Percentiles rank a stretch among this genome's conserved stretches.
Evolutionary conservation across 1,284 basidiomycete genomes (phyloP).

Genomic region (Leccinum variabile): DNA sequence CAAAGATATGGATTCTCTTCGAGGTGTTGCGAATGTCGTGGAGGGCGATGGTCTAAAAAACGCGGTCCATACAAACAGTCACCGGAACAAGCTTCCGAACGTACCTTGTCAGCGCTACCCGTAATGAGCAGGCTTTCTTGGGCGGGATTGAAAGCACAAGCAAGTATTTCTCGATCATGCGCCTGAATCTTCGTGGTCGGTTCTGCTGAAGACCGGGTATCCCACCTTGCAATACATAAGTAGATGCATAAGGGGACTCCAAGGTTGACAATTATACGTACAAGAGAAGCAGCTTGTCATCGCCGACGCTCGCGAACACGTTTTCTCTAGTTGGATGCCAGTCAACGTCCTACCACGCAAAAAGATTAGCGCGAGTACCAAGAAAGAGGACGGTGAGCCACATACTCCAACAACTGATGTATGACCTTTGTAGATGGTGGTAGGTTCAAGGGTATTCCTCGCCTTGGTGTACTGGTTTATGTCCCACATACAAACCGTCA

Average conservation of each 20-base stretch:
- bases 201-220: constrained; percentile 75
- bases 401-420: constrained; percentile 86
- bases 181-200: constrained; percentile 79
- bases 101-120: constrained; percentile 90
- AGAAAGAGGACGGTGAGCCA: constrained; percentile 14
- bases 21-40: constrained; percentile 87
- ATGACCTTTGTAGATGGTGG: constrained; percentile 84
- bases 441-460: constrained; percentile 77
- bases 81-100: neutral
- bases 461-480: constrained; percentile 86
- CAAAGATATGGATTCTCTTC: constrained; percentile 88
- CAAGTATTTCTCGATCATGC: constrained; percentile 89
- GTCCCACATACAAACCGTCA: constrained; percentile 97
- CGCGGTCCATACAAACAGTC: neutral
- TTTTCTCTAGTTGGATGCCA: constrained; percentile 89
- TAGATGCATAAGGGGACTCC: constrained; percentile 9
- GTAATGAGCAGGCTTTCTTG: constrained; percentile 87
- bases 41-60: constrained; percentile 77
- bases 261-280: constrained; percentile 36
- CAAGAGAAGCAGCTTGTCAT: constrained; percentile 94
- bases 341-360: constrained; percentile 81
- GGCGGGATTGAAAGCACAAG: constrained; percentile 88
- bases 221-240: constrained; percentile 70
- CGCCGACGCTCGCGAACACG: constrained; percentile 94
- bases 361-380: constrained; percentile 6